Evolutionary conservation across 495 filamentous ascomycete species (phyloP), one percentile per base, ranked within the genome.

Genomic region (Amphirosellinia nigrospora): DNA sequence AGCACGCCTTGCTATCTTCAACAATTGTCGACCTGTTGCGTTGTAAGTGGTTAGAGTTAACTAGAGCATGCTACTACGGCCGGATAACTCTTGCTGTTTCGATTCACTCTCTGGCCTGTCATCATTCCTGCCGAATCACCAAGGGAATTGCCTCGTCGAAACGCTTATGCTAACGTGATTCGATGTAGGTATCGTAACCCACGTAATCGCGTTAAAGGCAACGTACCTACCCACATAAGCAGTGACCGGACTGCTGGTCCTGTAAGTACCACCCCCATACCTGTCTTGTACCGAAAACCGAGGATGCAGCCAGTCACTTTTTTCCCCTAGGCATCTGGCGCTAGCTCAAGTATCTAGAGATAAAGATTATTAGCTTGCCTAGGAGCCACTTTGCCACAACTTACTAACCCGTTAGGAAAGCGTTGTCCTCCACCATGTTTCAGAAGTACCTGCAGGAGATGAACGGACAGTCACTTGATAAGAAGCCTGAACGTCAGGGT

Each of bases 391-490:
- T 28, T 53, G 19, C 11, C 36, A 19, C 36, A 61, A 28, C 21
- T 23, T 21, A 61, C 58, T 61, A 19, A 61, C 58, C 9, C 36
- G 26, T 61, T 28, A 23, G 36, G 36, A 23, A 39, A 21, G 10
- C 36, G 3, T 56, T 66, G 64, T 43, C 48, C 4, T 58, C 34
- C 23, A 39, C n/a, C 0, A 28, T 26, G 9, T 68, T 58, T 32
- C 65, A 68, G 53, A 50, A 56, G 30, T 38, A 48, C 8, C 21
- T 61, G 41, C 41, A 59, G 28, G 55, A 21, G 10, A 68, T 48
- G 66, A 56, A 60, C 36, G 30, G 38, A 30, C 66, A 68, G 6
- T 7, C 64, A 38, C 64, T 66, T 56, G 48, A 30, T 21, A 56
- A 32, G 9, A 45, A 23, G 48, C 23, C 64, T 10, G 50, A 48